These are phyloP conservation scores for Talaromyces sp. DNA, from an alignment of 2,329 filamentous ascomycete genomes.

Conservation along the genomic window DNA sequence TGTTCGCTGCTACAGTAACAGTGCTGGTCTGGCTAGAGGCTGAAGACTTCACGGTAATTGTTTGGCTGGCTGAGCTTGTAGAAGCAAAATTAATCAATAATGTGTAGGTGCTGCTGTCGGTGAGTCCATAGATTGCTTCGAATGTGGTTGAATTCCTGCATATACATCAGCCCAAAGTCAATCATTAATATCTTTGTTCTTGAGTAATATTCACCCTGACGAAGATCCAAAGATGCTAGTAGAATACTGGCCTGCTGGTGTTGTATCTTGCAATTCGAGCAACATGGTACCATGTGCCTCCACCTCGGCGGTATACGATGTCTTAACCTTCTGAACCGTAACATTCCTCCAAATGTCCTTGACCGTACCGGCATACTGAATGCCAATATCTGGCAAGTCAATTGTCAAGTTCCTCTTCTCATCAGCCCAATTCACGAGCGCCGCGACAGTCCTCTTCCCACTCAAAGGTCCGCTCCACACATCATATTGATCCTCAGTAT, in stretches of 20 bases:
- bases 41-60: background rate
- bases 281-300: constrained; percentile 34
- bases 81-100: constrained; percentile 25
- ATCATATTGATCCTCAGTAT: constrained; percentile 53
- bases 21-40: constrained; percentile 1
- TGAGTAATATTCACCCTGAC: constrained; percentile 22
- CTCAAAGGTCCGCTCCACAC: constrained; percentile 53
- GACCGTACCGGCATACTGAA: constrained; percentile 38
- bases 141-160: constrained; percentile 10
- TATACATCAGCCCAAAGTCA: background rate
- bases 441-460: constrained; percentile 44
- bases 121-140: constrained; percentile 30
- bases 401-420: constrained; percentile 45
- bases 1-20: constrained; percentile 18
- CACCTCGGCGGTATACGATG: constrained; percentile 28
- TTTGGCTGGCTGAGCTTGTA: constrained; percentile 19
- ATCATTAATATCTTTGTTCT: background rate
- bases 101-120: constrained; percentile 29
- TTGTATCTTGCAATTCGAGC: constrained; percentile 31
- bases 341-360: constrained; percentile 33
- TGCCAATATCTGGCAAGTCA: constrained; percentile 43
- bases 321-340: constrained; percentile 25
- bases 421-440: constrained; percentile 53
- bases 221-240: constrained; percentile 22
- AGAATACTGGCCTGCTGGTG: constrained; percentile 26